Base-by-base conservation (phyloP, 768 basidiomycete genomes). In the Kwoniella botswanensis region DNA sequence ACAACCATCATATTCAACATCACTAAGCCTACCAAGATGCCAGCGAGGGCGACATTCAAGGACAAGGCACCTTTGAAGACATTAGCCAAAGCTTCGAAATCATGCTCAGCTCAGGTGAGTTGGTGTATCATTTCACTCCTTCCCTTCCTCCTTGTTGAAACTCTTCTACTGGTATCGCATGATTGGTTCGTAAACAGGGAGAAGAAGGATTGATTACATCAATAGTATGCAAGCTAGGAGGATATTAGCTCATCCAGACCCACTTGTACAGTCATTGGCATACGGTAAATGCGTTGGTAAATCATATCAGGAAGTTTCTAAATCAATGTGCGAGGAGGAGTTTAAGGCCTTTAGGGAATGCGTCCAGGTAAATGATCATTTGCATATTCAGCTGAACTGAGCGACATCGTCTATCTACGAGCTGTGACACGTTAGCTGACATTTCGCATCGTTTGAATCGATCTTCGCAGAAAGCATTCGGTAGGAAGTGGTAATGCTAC, bases 211-310 rank as follows among this genome's bases (percentile, higher is more conserved):
- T 26, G 26, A 26, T 26, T 26, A 4, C 26, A 26, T 26, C 26
- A 26, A 26, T 26, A 26, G 26, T 26, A 26, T 26, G 26, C 26
- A 26, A 26, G 26, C 26, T 26, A 26, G 26, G 4, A 26, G 26
- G 26, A 26, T 26, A 2, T 26, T 26, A 26, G 26, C 26, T 26
- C 26, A 26, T 26, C 3, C 26, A 4, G 4, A 26, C 26, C 26
- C 26, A 26, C 26, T 26, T 26, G 26, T 26, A 4, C 88, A 94
- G 79, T 94, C 94, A 29, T 83, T 88, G 3, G 86, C 84, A 5
- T 99, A 99, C 81, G 96, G 93, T 24, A 91, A 91, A 85, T 99
- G 96, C 84, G 90, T 98, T 57, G 85, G 91, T 35, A 88, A 89
- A 1, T 88, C 88, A 4, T 96, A 97, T 83, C 88, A 88, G 35